Conservation (phyloP, 2,329 filamentous ascomycete genomes). For the Talaromyces sp. region DNA sequence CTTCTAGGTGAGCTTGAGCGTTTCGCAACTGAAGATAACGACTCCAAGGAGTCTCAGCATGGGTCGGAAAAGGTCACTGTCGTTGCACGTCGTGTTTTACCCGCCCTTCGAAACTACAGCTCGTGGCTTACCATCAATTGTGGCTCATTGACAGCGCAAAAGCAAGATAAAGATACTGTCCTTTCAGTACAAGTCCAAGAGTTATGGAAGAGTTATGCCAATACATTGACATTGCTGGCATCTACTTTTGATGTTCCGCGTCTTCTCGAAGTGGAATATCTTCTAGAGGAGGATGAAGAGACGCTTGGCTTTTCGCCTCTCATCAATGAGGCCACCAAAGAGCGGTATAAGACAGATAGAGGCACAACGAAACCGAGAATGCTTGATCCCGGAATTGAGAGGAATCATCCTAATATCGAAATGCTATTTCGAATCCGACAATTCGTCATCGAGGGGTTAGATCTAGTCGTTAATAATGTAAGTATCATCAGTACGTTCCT, state of each 20-base stretch:
- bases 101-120: conserved; percentile 64
- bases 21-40: conserved; percentile 50
- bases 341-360: conserved; percentile 50
- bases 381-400: conserved; percentile 49
- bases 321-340: conserved; percentile 46
- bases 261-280: conserved; percentile 57
- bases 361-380: conserved; percentile 50
- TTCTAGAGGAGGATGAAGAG: conserved; percentile 66
- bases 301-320: conserved; percentile 64
- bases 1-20: conserved; percentile 67
- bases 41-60: conserved; percentile 37
- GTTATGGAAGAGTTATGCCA: conserved; percentile 65
- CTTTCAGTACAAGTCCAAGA: conserved; percentile 58
- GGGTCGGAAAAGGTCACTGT: conserved; percentile 53
- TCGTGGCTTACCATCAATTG: conserved; percentile 62
- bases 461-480: conserved; percentile 52
- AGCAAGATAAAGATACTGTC: conserved; percentile 48
- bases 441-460: conserved; percentile 59
- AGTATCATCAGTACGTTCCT: conserved; percentile 5
- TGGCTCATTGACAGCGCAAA: conserved; percentile 52
- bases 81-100: conserved; percentile 59
- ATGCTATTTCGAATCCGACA: conserved; percentile 65
- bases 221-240: conserved; percentile 57
- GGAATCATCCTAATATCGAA: conserved; percentile 58
- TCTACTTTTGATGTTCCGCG: conserved; percentile 57